These are phyloP conservation scores for Chaetomium tenue DNA, from an alignment of 495 filamentous ascomycete genomes.

Conservation along the genomic window DNA sequence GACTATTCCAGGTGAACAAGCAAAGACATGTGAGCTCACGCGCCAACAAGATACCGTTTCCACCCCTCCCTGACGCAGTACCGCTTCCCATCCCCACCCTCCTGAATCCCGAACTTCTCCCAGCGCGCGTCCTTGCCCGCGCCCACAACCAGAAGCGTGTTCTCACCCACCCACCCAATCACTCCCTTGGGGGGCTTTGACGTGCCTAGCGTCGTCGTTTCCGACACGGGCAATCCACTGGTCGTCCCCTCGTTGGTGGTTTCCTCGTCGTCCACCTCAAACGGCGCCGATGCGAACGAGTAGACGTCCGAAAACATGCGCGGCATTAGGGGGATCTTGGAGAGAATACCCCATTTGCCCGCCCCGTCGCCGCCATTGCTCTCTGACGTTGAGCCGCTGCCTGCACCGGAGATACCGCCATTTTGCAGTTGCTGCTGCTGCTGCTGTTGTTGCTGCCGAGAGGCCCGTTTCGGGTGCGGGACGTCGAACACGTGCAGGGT, in stretches of 20 bases:
- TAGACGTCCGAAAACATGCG: conserved; percentile 82
- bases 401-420: not conserved
- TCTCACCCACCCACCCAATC: conserved; percentile 71
- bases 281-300: conserved; percentile 68
- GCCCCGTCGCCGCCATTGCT: conserved; percentile 42
- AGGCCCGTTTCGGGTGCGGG: conserved; percentile 57
- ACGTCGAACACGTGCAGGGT: conserved; percentile 91
- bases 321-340: conserved; percentile 74
- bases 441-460: conserved; percentile 57
- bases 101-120: conserved; percentile 74
- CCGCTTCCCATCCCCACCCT: conserved; percentile 61
- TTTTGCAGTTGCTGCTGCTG: not conserved
- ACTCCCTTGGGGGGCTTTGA: conserved; percentile 68
- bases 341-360: conserved; percentile 77
- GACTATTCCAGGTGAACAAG: not conserved
- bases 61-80: conserved; percentile 68
- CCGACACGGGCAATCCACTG: conserved; percentile 28
- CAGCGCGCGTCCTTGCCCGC: conserved; percentile 76
- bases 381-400: not conserved
- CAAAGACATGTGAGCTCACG: conserved; percentile 3
- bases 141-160: conserved; percentile 70
- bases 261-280: conserved; percentile 74
- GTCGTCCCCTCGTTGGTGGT: not conserved
- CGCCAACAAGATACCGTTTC: conserved; percentile 68
- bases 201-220: conserved; percentile 45